Conservation (phyloP, 352 stramenopile species). For the Achlya hypogyna region DNA sequence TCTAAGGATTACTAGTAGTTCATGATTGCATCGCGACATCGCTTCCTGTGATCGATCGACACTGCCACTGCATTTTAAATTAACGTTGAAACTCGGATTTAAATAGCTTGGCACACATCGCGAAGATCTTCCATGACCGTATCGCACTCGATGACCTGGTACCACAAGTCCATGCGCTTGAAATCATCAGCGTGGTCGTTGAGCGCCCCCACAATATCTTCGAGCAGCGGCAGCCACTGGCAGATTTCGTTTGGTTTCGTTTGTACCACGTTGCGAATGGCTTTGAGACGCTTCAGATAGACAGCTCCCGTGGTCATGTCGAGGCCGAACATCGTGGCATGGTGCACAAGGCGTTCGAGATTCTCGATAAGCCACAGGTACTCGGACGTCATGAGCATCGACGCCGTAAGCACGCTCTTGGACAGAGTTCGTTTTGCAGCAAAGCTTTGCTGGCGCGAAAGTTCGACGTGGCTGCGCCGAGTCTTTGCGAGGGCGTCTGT, state of each 20-base stretch:
- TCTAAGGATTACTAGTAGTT: too few relatives aligned
- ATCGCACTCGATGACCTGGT: constrained; percentile 1
- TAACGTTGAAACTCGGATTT: too few relatives aligned
- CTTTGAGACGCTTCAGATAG: background rate
- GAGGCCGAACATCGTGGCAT: background rate
- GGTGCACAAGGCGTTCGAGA: background rate
- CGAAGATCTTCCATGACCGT: background rate
- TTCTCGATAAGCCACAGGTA: background rate
- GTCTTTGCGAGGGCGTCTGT: background rate
- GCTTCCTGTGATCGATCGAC: too few relatives aligned
- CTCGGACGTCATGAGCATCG: background rate
- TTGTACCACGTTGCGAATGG: background rate
- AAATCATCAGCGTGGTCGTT: background rate
- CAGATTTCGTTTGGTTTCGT: background rate
- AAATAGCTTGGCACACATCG: background rate
- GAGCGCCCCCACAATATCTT: background rate
- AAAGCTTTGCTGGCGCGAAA: background rate
- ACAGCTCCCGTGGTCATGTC: background rate
- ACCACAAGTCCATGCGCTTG: background rate
- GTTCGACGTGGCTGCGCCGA: background rate
- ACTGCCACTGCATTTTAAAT: too few relatives aligned
- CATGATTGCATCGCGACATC: too few relatives aligned
- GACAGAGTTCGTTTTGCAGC: background rate
- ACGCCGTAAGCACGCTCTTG: background rate
- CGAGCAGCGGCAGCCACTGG: background rate